Percentiles rank a stretch among this genome's conserved stretches.
Evolutionary conservation across 331 rosid genomes (phyloP).

Genomic region (Cydonia oblonga): DNA sequence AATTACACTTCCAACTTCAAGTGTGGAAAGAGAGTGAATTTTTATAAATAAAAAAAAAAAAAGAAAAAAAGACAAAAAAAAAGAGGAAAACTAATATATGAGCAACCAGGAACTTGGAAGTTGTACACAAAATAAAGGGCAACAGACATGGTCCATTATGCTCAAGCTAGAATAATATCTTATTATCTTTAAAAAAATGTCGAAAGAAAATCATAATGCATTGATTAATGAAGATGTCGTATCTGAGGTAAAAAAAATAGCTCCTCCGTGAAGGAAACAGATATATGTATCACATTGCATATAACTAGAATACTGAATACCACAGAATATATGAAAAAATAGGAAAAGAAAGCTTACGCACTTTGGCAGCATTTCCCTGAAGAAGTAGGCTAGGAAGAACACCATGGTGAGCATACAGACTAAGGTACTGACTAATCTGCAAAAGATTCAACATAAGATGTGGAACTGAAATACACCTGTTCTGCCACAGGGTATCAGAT

Average conservation of each 20-base stretch:
- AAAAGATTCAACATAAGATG: constrained; percentile 5
- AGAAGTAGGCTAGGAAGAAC: constrained; percentile 70
- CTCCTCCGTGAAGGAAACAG: neutral
- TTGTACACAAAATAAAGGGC: neutral
- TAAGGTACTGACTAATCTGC: constrained; percentile 78
- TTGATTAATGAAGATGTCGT: neutral
- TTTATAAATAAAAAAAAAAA: neutral
- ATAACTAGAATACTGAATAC: neutral
- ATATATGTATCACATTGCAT: neutral
- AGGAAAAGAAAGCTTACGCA: constrained; percentile 13
- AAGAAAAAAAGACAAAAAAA: too few species aligned
- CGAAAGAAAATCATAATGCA: neutral
- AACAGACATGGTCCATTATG: neutral
- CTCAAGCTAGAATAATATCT: neutral
- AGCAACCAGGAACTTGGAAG: neutral
- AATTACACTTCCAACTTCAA: neutral
- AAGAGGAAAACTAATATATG: neutral
- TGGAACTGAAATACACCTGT: neutral
- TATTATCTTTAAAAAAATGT: neutral
- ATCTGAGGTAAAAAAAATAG: neutral
- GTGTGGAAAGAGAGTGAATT: neutral
- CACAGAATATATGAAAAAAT: neutral
- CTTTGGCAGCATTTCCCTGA: constrained; percentile 75
- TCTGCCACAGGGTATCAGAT: neutral
- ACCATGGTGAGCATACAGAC: constrained; percentile 55